Percentiles rank a stretch among this genome's conserved stretches.
Evolutionary conservation across 768 basidiomycete species (phyloP).

Genomic region (Collybia sp.): DNA sequence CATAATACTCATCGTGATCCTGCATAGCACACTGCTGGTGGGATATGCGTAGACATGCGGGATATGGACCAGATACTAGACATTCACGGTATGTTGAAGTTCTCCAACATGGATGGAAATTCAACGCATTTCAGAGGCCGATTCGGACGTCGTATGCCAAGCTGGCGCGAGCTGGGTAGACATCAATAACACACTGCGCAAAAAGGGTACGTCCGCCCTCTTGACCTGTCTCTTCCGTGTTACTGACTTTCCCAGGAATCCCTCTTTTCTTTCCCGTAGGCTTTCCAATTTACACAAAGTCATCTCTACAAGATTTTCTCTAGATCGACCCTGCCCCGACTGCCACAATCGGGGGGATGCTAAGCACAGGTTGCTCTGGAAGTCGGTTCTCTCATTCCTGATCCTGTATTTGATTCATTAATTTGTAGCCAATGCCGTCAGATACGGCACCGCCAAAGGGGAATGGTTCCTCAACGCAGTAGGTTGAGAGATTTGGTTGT

Average conservation of each 20-base stretch:
- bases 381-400: constrained; percentile 36
- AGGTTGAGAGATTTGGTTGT: constrained; percentile 13
- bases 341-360: constrained; percentile 84
- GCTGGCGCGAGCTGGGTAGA: constrained; percentile 69
- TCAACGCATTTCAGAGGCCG: constrained; percentile 40
- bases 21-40: constrained; percentile 38
- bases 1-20: not conserved
- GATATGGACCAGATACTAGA: constrained; percentile 75
- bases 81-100: constrained; percentile 52
- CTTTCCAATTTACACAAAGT: not conserved
- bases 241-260: constrained; percentile 39
- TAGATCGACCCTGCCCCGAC: constrained; percentile 76
- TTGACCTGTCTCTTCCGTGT: not conserved
- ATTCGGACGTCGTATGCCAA: constrained; percentile 73
- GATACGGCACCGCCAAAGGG: constrained; percentile 85
- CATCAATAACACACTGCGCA: constrained; percentile 61
- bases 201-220: constrained; percentile 38
- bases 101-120: not conserved
- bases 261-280: constrained; percentile 81
- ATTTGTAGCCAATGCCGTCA: constrained; percentile 63
- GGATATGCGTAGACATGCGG: constrained; percentile 79
- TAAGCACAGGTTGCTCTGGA: constrained; percentile 83
- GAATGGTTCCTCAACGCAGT: constrained; percentile 91
- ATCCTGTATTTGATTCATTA: not conserved
- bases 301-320: not conserved